Evolutionary conservation across 306 rosid genomes (phyloP), one percentile per base, ranked within the genome.

Genomic region (Lithocarpus polystachyus): DNA sequence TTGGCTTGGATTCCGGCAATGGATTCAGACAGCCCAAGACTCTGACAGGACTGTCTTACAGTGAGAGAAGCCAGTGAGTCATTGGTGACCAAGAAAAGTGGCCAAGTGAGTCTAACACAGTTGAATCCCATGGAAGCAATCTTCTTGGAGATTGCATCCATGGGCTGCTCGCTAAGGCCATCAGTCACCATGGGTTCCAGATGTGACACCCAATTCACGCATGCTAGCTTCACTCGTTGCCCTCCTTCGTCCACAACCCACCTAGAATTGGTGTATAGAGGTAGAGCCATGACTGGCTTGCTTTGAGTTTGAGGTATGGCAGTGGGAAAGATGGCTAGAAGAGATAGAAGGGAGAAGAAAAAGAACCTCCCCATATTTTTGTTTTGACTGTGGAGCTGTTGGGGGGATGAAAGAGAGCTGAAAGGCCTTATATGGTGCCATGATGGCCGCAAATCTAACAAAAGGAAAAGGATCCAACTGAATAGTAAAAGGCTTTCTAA

Each of bases 41-140:
- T 86, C 77, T 84, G 86, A 69, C 92, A 89, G 2, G 99, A 94
- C 73, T 84, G 74, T 28, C 99, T 78, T 14, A 94, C 99, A 0
- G 97, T 84, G 77, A 89, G 83, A 48, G 92, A 80, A 13, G 89
- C 87, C 9, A 94, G 85, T 5, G 97, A 83, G 3, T 89, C 89
- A 55, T 92, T 87, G 33, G 95, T 91, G 31, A 79, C 60, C 29
- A 94, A 65, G 37, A 77, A 74, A 19, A 85, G 79, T 0, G 99
- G 99, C 97, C 97, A 94, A 67, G 99, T 92, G 51, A 94, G 92
- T 67, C 99, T 87, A 4, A 92, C 97, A 79, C 99, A 94, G 85
- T 94, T 94, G 79, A 94, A 92, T 26, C 99, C 99, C 85, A 92
- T 80, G 9, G 88, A 76, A 28, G 70, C 56, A 15, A 94, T 85